Conservation (phyloP, 495 filamentous ascomycete genomes). For the Sabuloglossum arenarium region DNA sequence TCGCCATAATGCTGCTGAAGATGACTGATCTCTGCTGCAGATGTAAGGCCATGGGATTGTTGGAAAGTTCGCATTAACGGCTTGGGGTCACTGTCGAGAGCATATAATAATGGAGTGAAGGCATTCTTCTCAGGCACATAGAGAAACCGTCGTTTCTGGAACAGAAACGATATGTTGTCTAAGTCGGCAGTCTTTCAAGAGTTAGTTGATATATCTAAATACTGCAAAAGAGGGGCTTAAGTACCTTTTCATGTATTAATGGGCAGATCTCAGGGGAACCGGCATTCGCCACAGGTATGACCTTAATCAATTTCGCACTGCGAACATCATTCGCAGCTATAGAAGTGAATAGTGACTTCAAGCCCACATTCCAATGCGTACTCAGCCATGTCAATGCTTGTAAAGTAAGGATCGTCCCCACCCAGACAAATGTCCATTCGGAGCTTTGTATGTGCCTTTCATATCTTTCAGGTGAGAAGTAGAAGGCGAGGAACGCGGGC, state of each 20-base stretch:
- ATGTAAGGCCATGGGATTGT: conserved; percentile 46
- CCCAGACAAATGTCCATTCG: conserved; percentile 96
- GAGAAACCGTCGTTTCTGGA: conserved; percentile 94
- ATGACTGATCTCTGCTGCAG: conserved; percentile 47
- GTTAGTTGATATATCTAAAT: background rate
- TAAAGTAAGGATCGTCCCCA: conserved; percentile 63
- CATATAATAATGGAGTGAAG: conserved; percentile 69
- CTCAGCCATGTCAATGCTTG: conserved; percentile 87
- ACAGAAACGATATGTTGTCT: conserved; percentile 70
- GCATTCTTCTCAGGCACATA: conserved; percentile 44
- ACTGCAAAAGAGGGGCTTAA: conserved; percentile 7
- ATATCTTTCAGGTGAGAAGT: conserved; percentile 63
- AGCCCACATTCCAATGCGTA: conserved; percentile 89
- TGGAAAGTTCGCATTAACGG: conserved; percentile 61
- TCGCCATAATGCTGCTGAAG: conserved; percentile 84
- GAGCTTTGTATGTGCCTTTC: conserved; percentile 66
- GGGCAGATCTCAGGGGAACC: conserved; percentile 76
- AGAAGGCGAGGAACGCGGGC: conserved; percentile 75
- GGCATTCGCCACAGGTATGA: conserved; percentile 77
- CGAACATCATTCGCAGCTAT: conserved; percentile 46
- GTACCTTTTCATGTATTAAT: conserved; percentile 49
- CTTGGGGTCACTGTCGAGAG: conserved; percentile 66
- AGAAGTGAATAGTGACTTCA: conserved; percentile 65
- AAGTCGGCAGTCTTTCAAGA: conserved; percentile 37
- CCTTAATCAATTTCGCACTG: conserved; percentile 76